A percentile compares a stretch with the other conserved stretches of the same genome.
Conservation (phyloP, 306 rosid genomes). For the Oxytropis ochrocephala region DNA sequence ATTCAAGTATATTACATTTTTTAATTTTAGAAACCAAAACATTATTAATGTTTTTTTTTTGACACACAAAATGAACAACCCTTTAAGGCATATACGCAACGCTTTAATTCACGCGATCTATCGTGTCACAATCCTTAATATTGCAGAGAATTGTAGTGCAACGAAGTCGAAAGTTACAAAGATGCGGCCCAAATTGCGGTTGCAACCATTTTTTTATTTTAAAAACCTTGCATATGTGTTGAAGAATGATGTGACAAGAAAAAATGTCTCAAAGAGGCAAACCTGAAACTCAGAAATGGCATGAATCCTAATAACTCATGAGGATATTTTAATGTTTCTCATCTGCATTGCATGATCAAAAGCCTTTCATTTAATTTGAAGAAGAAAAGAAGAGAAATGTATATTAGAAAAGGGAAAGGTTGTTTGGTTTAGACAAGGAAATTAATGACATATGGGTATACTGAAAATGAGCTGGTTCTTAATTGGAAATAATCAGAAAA, state of each 20-base stretch:
- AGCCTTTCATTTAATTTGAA: neutral
- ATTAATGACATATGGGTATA: constrained; percentile 30
- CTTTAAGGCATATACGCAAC: neutral
- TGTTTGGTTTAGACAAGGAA: constrained; percentile 22
- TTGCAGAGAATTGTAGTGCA: too few relatives aligned
- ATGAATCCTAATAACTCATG: constrained; percentile 11
- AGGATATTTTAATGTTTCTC: neutral
- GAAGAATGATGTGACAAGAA: constrained; percentile 9
- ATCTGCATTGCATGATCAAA: constrained; percentile 14
- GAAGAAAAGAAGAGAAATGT: constrained; percentile 14
- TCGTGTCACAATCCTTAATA: too few relatives aligned
- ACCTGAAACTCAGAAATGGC: constrained; percentile 39
- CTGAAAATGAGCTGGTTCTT: constrained; percentile 40
- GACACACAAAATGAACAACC: too few relatives aligned
- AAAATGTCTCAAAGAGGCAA: constrained; percentile 12
- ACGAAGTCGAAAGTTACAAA: too few relatives aligned
- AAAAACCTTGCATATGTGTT: neutral
- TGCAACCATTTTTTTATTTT: too few relatives aligned
- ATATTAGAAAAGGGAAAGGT: neutral
- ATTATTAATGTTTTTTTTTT: neutral
- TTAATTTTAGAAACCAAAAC: neutral
- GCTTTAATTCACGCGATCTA: too few relatives aligned
- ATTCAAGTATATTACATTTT: neutral
- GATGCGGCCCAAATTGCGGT: too few relatives aligned
- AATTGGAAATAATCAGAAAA: constrained; percentile 35